Conservation (phyloP, 2,329 filamentous ascomycete genomes). For the Botryotinia globosa region DNA sequence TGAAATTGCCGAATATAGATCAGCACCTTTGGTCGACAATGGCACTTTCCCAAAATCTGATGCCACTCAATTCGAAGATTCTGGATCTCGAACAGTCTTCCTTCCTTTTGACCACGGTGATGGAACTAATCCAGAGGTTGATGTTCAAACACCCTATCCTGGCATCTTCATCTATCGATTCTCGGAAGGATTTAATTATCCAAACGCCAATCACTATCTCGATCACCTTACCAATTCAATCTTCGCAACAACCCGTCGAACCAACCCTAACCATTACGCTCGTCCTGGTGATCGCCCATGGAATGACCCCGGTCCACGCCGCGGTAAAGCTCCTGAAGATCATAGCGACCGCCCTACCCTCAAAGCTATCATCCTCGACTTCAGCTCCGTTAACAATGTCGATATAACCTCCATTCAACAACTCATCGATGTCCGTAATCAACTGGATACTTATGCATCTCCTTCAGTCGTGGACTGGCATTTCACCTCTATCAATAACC, state of each 20-base stretch:
- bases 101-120: slow-evolving; percentile 84
- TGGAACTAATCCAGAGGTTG: slow-evolving; percentile 81
- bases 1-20: slow-evolving; percentile 44
- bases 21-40: slow-evolving; percentile 65
- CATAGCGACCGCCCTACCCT: slow-evolving; percentile 62
- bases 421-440: slow-evolving; percentile 90
- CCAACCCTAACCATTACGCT: slow-evolving; percentile 64
- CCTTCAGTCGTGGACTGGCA: slow-evolving; percentile 92
- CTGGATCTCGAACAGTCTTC: slow-evolving; percentile 72
- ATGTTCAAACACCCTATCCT: slow-evolving; percentile 78
- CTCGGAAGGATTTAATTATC: slow-evolving; percentile 92
- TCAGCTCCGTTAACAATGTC: slow-evolving; percentile 89
- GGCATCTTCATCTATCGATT: slow-evolving; percentile 96
- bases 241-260: slow-evolving; percentile 70
- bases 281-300: slow-evolving; percentile 79
- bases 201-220: slow-evolving; percentile 85
- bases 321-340: slow-evolving; percentile 47
- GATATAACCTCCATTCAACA: slow-evolving; percentile 91
- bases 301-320: slow-evolving; percentile 83
- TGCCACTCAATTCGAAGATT: slow-evolving; percentile 39
- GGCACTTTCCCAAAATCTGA: slow-evolving; percentile 38
- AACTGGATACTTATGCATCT: slow-evolving; percentile 79
- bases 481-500: slow-evolving; percentile 87
- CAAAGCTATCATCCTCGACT: slow-evolving; percentile 90
- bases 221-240: slow-evolving; percentile 72